Evolutionary conservation across 1,284 basidiomycete genomes (phyloP).

Genomic region (Fomitiporia mediterranea): DNA sequence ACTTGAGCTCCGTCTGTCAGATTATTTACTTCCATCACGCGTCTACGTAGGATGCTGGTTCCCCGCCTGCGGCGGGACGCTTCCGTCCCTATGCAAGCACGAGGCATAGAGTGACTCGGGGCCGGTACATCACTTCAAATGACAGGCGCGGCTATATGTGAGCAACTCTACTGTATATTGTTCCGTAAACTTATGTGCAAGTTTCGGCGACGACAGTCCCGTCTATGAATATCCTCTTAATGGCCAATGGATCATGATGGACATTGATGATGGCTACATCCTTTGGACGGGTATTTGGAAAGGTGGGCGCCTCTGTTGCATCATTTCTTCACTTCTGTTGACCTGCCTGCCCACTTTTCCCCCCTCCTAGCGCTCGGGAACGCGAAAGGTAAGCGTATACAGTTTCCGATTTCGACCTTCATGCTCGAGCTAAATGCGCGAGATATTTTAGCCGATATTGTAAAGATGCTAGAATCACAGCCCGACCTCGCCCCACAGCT

Average conservation of each 20-base stretch:
- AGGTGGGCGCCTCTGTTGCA: conserved; percentile 40
- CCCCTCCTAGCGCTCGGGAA: conserved; percentile 70
- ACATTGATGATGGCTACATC: conserved; percentile 84
- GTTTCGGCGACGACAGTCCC: conserved; percentile 42
- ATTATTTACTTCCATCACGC: background rate
- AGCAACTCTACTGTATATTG: conserved; percentile 24
- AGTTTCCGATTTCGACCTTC: conserved; percentile 8
- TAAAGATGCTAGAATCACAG: conserved; percentile 85
- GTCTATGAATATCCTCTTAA: conserved; percentile 85
- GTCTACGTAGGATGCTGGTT: conserved; percentile 44
- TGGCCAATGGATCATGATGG: conserved; percentile 90
- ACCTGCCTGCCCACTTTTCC: conserved; percentile 2
- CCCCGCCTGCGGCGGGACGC: conserved; percentile 49
- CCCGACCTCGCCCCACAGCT: conserved; percentile 77
- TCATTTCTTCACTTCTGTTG: conserved; percentile 2
- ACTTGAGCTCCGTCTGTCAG: background rate
- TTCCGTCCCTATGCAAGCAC: conserved; percentile 74
- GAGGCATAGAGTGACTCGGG: conserved; percentile 76
- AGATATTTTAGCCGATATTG: conserved; percentile 66
- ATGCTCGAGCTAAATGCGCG: conserved; percentile 14
- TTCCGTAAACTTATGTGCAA: background rate
- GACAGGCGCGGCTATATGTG: conserved; percentile 85
- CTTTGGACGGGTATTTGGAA: conserved; percentile 89
- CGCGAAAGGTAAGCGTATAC: conserved; percentile 59
- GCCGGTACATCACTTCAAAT: conserved; percentile 81